Base-by-base conservation (phyloP, 2,329 filamentous ascomycete genomes). In the Paecilomyces dactylethromorphus region DNA sequence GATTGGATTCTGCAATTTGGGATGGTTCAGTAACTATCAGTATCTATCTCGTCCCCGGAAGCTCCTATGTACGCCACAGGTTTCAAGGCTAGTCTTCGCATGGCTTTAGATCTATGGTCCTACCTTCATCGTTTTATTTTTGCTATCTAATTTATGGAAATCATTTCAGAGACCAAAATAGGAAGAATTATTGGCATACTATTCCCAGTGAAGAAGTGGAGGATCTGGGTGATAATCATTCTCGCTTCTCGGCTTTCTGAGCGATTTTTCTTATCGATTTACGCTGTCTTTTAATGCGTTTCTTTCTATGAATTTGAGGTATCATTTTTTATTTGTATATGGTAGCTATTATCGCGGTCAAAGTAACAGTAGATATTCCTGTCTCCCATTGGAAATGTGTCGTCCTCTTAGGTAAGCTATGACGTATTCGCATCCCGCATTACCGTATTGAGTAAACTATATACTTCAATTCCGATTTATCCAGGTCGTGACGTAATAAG, bases 181-280 rank as follows among this genome's bases (percentile, higher is more conserved):
- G 70, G 58, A 67, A 74, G 18, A 70, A 77, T 62, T 55, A 74
- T 63, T 67, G 72, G 33, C 65, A 69, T 39, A 58, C 68, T 18
- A 65, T 74, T 53, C 66, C 72, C 0, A 62, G 66, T 58, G 71
- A 76, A 22, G 72, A 77, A 62, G 31, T 70, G 51, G 65, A 69
- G 50, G 76, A 74, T 59, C 65, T 76, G 22, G 76, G 74, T 2
- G 75, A 76, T 60, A 73, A 70, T 56, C 72, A 77, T 65, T 74
- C 74, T 12, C 64, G 64, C 45, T 76, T 75, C 66, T 77, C 74
- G 61, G 72, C 70, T 10, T 74, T 73, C 56, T 69, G 49, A 52
- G 49, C 12, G 6, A 3, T 52, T 26, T n/a, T 51, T 21, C 10
- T n/a, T 22, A 12, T 26, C 18, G 49, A 2, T 2, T 39, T 39